These are phyloP conservation scores for Leccinum subrobustum DNA, from an alignment of 1,284 basidiomycete species.

Conservation along the genomic window DNA sequence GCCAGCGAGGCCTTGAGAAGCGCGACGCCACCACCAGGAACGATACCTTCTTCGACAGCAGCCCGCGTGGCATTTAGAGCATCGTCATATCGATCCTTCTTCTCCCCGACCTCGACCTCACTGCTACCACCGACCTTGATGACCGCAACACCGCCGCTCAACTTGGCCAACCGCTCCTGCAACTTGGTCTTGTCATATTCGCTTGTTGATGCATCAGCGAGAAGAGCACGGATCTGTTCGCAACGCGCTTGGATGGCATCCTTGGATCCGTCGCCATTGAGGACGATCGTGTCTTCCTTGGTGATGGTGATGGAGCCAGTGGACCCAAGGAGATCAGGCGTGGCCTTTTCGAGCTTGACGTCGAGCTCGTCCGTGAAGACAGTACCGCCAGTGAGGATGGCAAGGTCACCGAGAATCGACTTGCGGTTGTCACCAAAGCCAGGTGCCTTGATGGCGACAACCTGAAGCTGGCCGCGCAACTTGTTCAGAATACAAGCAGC, in stretches of 20 bases:
- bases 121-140: slow-evolving; percentile 95
- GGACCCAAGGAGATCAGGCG: slow-evolving; percentile 87
- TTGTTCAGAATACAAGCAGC: slow-evolving; percentile 99
- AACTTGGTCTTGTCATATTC: slow-evolving; percentile 97
- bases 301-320: slow-evolving; percentile 94
- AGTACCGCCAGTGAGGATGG: slow-evolving; percentile 95
- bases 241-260: slow-evolving; percentile 84
- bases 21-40: slow-evolving; percentile 93
- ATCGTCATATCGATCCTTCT: slow-evolving; percentile 99
- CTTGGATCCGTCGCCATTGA: slow-evolving; percentile 92
- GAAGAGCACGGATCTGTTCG: slow-evolving; percentile 90
- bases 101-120: slow-evolving; percentile 98
- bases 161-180: slow-evolving; percentile 96
- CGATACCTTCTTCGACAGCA: slow-evolving; percentile 97
- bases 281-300: slow-evolving; percentile 97
- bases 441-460: slow-evolving; percentile 94
- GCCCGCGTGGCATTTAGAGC: slow-evolving; percentile 96
- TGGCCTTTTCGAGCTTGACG: slow-evolving; percentile 94
- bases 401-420: slow-evolving; percentile 94
- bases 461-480: slow-evolving; percentile 93
- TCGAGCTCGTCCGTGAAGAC: slow-evolving; percentile 99
- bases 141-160: slow-evolving; percentile 94
- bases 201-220: slow-evolving; percentile 82
- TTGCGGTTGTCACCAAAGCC: slow-evolving; percentile 99
- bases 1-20: slow-evolving; percentile 87